A percentile compares a stretch with the other conserved stretches of the same genome.
Evolutionary conservation across 2,329 filamentous ascomycete species (phyloP).

Genomic region (Meredithiella fracta): DNA sequence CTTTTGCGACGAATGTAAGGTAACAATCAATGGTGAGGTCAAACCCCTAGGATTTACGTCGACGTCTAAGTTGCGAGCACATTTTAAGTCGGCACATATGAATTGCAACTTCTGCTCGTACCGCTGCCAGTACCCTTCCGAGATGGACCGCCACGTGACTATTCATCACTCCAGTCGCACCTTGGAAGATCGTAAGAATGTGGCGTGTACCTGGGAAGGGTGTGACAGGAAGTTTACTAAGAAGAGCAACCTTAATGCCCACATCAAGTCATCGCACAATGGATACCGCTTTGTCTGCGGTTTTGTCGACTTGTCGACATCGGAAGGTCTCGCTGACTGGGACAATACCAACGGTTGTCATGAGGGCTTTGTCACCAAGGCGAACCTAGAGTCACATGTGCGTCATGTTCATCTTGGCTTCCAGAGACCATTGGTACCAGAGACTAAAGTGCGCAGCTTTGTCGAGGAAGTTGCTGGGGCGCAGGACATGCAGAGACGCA

Average conservation of each 20-base stretch:
- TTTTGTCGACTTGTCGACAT: conserved; percentile 37
- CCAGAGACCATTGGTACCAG: conserved; percentile 24
- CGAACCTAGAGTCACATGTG: conserved; percentile 67
- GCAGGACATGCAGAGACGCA: conserved; percentile 25
- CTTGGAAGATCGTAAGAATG: conserved; percentile 46
- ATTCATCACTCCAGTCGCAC: conserved; percentile 51
- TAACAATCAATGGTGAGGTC: conserved; percentile 24
- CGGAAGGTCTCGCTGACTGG: conserved; percentile 43
- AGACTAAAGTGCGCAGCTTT: conserved; percentile 18
- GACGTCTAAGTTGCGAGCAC: conserved; percentile 51
- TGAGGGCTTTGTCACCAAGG: conserved; percentile 58
- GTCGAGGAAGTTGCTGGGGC: conserved; percentile 30
- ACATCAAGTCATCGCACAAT: conserved; percentile 62
- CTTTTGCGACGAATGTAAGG: conserved; percentile 59
- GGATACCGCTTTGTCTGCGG: conserved; percentile 69
- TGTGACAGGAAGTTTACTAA: conserved; percentile 69
- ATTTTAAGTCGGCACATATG: conserved; percentile 58
- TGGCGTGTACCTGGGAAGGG: conserved; percentile 47
- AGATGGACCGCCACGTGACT: conserved; percentile 63
- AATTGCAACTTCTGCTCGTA: conserved; percentile 60
- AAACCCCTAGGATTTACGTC: conserved; percentile 50
- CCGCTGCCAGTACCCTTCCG: conserved; percentile 47
- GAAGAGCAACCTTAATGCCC: conserved; percentile 65
- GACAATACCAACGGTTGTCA: conserved; percentile 53
- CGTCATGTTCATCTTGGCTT: conserved; percentile 62